Percentiles rank a stretch among this genome's conserved stretches.
These are phyloP conservation scores for Echria macrotheca DNA, from an alignment of 495 filamentous ascomycete species.

Conservation along the genomic window DNA sequence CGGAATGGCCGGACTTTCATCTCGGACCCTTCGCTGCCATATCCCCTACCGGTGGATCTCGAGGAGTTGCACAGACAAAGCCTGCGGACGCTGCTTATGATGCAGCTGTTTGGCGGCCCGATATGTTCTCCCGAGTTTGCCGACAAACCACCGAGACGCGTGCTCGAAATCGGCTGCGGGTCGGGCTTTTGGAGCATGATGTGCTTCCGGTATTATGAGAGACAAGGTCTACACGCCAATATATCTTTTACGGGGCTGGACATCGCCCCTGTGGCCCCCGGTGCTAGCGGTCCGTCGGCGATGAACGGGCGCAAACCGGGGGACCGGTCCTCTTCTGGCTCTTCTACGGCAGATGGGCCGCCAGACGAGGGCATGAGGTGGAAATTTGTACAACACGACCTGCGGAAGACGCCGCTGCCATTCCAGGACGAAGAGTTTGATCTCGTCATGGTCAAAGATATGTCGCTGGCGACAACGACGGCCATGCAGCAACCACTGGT, in stretches of 20 bases:
- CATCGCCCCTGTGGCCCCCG: slow-evolving; percentile 68
- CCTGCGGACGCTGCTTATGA: slow-evolving; percentile 72
- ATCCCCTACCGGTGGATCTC: slow-evolving; percentile 85
- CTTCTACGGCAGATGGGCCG: slow-evolving; percentile 11
- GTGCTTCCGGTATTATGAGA: slow-evolving; percentile 70
- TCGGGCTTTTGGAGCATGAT: slow-evolving; percentile 84
- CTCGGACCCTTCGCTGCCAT: slow-evolving; percentile 65
- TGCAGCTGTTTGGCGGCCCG: slow-evolving; percentile 73
- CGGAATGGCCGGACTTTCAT: slow-evolving; percentile 77
- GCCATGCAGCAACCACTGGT: slow-evolving; percentile 60
- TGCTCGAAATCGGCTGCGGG: slow-evolving; percentile 86
- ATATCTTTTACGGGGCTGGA: slow-evolving; percentile 81
- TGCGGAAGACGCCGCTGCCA: slow-evolving; percentile 68
- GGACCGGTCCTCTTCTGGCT: slow-evolving; percentile 6
- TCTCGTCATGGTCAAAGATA: slow-evolving; percentile 84
- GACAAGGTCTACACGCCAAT: slow-evolving; percentile 46
- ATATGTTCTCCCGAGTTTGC: slow-evolving; percentile 65
- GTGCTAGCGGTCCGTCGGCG: slow-evolving; percentile 42
- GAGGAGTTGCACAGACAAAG: slow-evolving; percentile 83
- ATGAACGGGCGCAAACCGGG: not conserved
- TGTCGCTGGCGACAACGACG: slow-evolving; percentile 62
- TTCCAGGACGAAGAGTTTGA: slow-evolving; percentile 83
- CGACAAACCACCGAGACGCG: slow-evolving; percentile 62
- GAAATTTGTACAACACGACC: slow-evolving; percentile 82
- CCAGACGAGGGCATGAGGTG: slow-evolving; percentile 70